phyloP scores from a whole-genome alignment of 805 yeast genomes.

The Yamadazyma endophytica region DNA sequence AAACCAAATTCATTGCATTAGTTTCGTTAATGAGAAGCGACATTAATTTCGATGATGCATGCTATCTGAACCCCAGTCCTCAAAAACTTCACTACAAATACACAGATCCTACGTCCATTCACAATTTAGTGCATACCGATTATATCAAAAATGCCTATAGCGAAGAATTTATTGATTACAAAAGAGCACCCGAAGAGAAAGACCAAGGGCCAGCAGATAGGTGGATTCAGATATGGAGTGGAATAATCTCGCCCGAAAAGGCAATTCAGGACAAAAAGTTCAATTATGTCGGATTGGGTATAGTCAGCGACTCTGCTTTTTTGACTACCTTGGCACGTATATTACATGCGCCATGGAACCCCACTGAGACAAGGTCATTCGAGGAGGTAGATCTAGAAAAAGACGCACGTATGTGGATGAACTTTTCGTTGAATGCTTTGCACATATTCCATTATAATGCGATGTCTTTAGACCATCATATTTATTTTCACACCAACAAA shows the following conservation, averaged over 20 bases:
- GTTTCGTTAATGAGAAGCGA: constrained; percentile 35
- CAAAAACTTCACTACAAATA: constrained; percentile 20
- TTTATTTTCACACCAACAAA: constrained; percentile 34
- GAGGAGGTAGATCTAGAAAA: constrained; percentile 27
- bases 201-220: constrained; percentile 27
- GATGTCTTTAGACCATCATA: constrained; percentile 43
- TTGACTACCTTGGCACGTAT: constrained; percentile 40
- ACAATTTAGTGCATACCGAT: constrained; percentile 30
- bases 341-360: constrained; percentile 40
- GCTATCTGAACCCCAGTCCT: constrained; percentile 12
- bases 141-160: constrained; percentile 34
- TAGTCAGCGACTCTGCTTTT: constrained; percentile 34
- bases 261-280: constrained; percentile 14
- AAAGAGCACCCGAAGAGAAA: constrained; percentile 32
- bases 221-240: constrained; percentile 39
- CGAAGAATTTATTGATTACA: constrained; percentile 30
- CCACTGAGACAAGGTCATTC: constrained; percentile 26
- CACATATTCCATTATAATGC: constrained; percentile 40
- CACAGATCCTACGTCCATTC: constrained; percentile 20
- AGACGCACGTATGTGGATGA: constrained; percentile 29
- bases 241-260: constrained; percentile 13
- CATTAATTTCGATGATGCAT: constrained; percentile 1
- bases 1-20: constrained; percentile 48
- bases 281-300: constrained; percentile 35
- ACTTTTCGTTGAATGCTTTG: constrained; percentile 27